A percentile compares a stretch with the other conserved stretches of the same genome.
These are phyloP conservation scores for Rhodotorula kratochvilovae DNA, from an alignment of 768 basidiomycete species.

Conservation along the genomic window DNA sequence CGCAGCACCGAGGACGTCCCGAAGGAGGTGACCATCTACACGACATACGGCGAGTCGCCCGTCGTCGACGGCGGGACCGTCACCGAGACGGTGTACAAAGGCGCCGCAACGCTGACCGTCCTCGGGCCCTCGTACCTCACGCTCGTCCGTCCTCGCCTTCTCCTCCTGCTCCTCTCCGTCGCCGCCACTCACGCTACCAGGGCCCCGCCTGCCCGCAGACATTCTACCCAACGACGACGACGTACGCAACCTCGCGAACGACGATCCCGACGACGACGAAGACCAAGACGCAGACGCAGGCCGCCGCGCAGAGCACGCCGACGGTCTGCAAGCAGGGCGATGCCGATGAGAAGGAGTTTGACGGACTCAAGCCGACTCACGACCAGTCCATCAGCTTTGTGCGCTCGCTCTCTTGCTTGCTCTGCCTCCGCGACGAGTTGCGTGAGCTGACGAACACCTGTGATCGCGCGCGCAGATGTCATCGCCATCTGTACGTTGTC, in stretches of 20 bases:
- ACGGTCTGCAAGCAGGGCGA: constrained; percentile 14
- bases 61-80: constrained; percentile 28
- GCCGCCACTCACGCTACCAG: too few species aligned
- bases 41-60: constrained; percentile 30
- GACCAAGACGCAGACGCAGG: constrained; percentile 22
- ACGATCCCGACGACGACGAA: constrained; percentile 31
- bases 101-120: constrained; percentile 26
- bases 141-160: not conserved
- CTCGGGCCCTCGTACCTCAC: constrained; percentile 32
- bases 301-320: not conserved
- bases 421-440: too few species aligned
- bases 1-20: constrained; percentile 28
- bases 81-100: constrained; percentile 28
- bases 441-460: too few species aligned
- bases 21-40: constrained; percentile 18
- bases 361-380: constrained; percentile 34
- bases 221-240: constrained; percentile 37
- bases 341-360: constrained; percentile 23
- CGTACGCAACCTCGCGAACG: constrained; percentile 2
- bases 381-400: constrained; percentile 33
- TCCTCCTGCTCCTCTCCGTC: too few species aligned
- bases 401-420: not conserved
- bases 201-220: constrained; percentile 2
- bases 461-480: constrained; percentile 1
- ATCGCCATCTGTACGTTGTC: constrained; percentile 33